A percentile compares a stretch with the other conserved stretches of the same genome.
Conservation (phyloP, 495 filamentous ascomycete species). For the Parathielavia hyrcaniae region DNA sequence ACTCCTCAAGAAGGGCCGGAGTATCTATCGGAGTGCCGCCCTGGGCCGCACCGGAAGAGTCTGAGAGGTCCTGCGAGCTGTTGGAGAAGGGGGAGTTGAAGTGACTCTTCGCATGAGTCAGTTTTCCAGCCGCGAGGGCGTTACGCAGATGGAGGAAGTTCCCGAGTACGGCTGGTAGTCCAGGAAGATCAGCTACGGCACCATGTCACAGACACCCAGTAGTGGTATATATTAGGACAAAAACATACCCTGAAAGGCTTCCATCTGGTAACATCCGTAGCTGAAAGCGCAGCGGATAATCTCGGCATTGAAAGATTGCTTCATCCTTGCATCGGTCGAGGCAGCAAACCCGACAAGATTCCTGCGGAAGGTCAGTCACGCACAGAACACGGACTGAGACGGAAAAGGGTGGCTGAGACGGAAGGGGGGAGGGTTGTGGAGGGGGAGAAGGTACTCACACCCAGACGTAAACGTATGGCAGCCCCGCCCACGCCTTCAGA, state of each 20-base stretch:
- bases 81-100: no score
- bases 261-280: constrained; percentile 7
- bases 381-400: neutral
- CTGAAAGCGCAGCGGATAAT: constrained; percentile 3
- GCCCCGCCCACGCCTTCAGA: constrained; percentile 3
- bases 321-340: neutral
- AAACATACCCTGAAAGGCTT: neutral
- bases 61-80: no score
- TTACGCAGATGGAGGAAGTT: constrained; percentile 6
- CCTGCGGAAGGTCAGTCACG: neutral
- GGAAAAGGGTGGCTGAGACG: neutral
- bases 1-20: no score
- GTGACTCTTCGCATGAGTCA: neutral
- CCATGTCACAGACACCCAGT: neutral
- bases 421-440: neutral
- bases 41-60: no score
- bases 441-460: neutral
- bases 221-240: neutral
- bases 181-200: neutral
- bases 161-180: neutral
- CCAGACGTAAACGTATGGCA: constrained; percentile 6
- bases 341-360: constrained; percentile 3
- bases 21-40: no score
- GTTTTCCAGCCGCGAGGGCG: neutral
- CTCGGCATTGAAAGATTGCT: neutral